Evolutionary conservation across 805 yeast species (phyloP), one percentile per base, ranked within the genome.

Genomic region (Saccharomycopsis capsularis): DNA sequence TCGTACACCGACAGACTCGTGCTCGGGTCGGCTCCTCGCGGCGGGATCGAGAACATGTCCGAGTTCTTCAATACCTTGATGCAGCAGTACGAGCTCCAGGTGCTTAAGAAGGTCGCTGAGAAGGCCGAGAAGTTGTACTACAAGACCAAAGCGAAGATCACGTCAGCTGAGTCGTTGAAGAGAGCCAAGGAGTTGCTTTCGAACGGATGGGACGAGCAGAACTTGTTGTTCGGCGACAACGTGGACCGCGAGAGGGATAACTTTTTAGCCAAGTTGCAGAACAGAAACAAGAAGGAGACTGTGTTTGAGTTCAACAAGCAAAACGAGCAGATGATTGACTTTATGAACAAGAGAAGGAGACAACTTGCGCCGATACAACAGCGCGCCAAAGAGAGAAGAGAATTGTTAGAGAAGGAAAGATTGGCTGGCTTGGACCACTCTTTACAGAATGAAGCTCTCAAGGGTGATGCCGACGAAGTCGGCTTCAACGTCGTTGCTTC

Each of bases 41-140:
- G 63, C 5, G 79, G 74, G 3, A 60, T 91, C 34, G 98, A 90
- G 63, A 69, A 71, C 24, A 74, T 75, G 65, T 79, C 79, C 60
- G 99, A 93, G 59, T 68, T 85, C 53, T 82, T 74, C 57, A 82
- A 81, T 43, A 75, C 75, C 24, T 57, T 86, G 46, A 58, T 88
- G 51, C 63, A 69, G 9, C 77, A 83, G 61, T 84, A 78, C 62
- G 98, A 93, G 50, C 62, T 91, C 49, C 65, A 69, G 38, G 74
- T 76, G 19, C 64, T 85, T 54, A 76, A 70, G 54, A 82, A 77
- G 19, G 96, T 89, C 40, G 81, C 98, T 1, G 63, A 66, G 13
- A 85, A 91, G 59, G 99, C 96, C 54, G 99, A 93, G 63, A 83
- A 83, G 60, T 71, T 91, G 53, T 93, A 87, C 61, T 73, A 82